Evolutionary conservation across 2,329 filamentous ascomycete species (phyloP), one percentile per base, ranked within the genome.

Genomic region (Trichoderma afroharzianum): DNA sequence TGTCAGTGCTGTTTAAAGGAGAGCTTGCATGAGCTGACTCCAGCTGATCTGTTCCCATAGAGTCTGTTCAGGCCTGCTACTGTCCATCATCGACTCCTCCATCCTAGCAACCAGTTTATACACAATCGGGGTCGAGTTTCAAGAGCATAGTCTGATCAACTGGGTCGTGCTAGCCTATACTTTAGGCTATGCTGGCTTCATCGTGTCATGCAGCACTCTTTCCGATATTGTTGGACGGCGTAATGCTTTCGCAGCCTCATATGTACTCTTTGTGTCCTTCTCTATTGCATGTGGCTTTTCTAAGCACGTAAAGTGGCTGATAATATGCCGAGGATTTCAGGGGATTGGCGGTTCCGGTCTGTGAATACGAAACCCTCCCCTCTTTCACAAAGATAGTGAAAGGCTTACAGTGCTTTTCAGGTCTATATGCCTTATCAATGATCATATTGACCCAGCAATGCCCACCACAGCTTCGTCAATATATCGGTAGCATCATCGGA

Each of bases 61-160:
- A 18, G 78, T 88, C 15, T 84, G 81, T 24, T 78, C 85, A 6
- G 88, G 87, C 3, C 81, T 90, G 1, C 87, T 89, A 68, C 82
- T 90, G 62, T 86, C 88, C 32, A 84, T 89, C 75, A 77, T 89
- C n/a, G 88, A 90, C 76, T 85, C 85, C 1, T 88, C 88, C 4
- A 89, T 90, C 47, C 85, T 90, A 1, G 87, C 88, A 1, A 90
- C 88, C 14, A 86, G 86, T 58, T 78, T 90, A 11, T 86, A 86
- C 74, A 82, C 81, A n/a, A 90, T 90, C 61, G 85, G 85, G 2
- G 76, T 76, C 18, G 86, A 90, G 4, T 87, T 90, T 61, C 70
- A 82, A 12, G 80, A 82, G 15, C 74, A 86, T 3, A 78, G 81
- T 12, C 76, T 75, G 4, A 82, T 87, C 68, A 88, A 87, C 75